Percentiles rank a stretch among this genome's conserved stretches.
Evolutionary conservation across 768 basidiomycete genomes (phyloP).

Genomic region (Russula olivacea): DNA sequence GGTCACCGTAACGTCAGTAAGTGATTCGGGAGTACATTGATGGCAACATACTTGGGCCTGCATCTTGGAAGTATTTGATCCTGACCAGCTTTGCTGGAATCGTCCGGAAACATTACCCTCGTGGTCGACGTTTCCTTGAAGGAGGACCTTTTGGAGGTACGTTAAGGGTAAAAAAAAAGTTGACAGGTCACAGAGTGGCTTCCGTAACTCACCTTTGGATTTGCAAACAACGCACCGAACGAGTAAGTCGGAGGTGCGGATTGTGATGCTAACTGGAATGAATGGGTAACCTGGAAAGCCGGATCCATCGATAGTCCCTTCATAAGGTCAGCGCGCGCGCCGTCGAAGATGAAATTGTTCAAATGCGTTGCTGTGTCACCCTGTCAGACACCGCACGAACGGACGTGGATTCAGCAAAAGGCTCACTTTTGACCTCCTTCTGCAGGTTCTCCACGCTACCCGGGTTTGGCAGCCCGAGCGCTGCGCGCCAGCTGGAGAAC

Average conservation of each 20-base stretch:
- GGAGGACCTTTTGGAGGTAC: slow-evolving; percentile 56
- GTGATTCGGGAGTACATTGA: slow-evolving; percentile 2
- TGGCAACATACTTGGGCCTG: slow-evolving; percentile 71
- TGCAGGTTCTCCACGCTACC: slow-evolving; percentile 89
- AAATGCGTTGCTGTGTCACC: slow-evolving; percentile 69
- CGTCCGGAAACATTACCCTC: slow-evolving; percentile 87
- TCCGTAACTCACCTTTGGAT: slow-evolving; percentile 53
- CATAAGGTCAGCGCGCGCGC: slow-evolving; percentile 91
- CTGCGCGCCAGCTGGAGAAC: slow-evolving; percentile 75
- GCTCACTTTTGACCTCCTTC: slow-evolving; percentile 86
- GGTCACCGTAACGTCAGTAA: slow-evolving; percentile 22
- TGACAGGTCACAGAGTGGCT: not conserved
- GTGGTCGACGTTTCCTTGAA: slow-evolving; percentile 93
- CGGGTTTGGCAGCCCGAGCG: slow-evolving; percentile 82
- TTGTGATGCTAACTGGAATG: slow-evolving; percentile 86
- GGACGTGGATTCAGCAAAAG: slow-evolving; percentile 7
- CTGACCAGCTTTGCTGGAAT: slow-evolving; percentile 84
- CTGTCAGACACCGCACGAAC: not conserved
- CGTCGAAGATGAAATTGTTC: slow-evolving; percentile 95
- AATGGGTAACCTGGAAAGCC: slow-evolving; percentile 97
- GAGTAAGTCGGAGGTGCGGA: slow-evolving; percentile 84
- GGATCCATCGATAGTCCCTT: slow-evolving; percentile 91
- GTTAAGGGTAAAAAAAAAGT: not conserved
- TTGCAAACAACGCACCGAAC: slow-evolving; percentile 91
- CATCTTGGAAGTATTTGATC: slow-evolving; percentile 70